These are phyloP conservation scores for Cryptosporidium baileyi DNA, from an alignment of 169 alveolate genomes.

Conservation along the genomic window DNA sequence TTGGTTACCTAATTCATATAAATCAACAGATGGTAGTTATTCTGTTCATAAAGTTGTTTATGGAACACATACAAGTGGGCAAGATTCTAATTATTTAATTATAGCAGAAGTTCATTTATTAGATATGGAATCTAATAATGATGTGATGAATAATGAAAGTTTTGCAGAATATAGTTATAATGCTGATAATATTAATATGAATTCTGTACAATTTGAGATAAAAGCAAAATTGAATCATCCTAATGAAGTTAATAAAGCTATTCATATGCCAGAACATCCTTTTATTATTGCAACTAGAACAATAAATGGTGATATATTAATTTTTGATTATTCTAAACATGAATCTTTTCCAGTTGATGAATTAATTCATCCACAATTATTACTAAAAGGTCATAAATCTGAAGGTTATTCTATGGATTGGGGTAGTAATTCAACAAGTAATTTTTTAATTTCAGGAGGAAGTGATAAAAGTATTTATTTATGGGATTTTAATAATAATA, in stretches of 20 bases:
- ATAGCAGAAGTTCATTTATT: conserved; percentile 84
- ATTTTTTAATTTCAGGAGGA: conserved; percentile 87
- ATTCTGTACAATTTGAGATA: conserved; percentile 78
- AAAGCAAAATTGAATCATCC: conserved; percentile 79
- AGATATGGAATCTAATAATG: conserved; percentile 72
- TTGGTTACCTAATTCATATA: conserved; percentile 83
- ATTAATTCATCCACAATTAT: conserved; percentile 87
- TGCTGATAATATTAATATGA: conserved; percentile 52
- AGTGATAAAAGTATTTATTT: conserved; percentile 86
- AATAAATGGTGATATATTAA: conserved; percentile 85
- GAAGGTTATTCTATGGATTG: conserved; percentile 92
- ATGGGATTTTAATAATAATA: conserved; percentile 87
- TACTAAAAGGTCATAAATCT: conserved; percentile 87
- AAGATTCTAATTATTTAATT: conserved; percentile 88
- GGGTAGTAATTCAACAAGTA: conserved; percentile 69
- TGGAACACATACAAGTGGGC: conserved; percentile 93
- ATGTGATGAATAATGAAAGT: conserved; percentile 78
- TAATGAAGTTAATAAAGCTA: conserved; percentile 78
- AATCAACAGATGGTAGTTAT: conserved; percentile 75
- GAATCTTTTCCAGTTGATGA: conserved; percentile 88
- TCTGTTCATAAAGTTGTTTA: conserved; percentile 85
- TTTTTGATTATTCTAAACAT: conserved; percentile 91
- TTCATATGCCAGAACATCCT: conserved; percentile 90
- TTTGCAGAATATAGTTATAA: conserved; percentile 76
- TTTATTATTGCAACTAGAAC: conserved; percentile 91